Base-by-base conservation (phyloP, 495 filamentous ascomycete genomes). In the Tuber aestivum region DNA sequence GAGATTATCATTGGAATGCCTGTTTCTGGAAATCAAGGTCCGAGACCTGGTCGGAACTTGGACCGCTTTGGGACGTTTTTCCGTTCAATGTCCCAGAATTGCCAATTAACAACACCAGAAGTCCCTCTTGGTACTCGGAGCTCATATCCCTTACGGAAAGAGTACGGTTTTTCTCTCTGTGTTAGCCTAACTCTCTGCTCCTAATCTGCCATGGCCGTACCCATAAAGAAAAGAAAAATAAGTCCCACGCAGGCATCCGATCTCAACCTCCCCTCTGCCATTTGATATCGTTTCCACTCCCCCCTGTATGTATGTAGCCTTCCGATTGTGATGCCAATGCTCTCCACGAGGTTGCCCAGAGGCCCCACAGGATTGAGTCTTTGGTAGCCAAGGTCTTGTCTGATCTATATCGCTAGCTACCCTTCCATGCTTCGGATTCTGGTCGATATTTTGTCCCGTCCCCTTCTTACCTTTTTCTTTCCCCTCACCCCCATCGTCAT, bases 111-210 rank as follows among this genome's bases (percentile, higher is more conserved):
- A 70, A 75, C 71, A 77, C n/a, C 20, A 50, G 42, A 37, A 38
- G 1, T 65, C 70, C 41, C 69, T 70, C 77, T 79, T 79, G 76
- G 72, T 79, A 27, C 77, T 75, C 78, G 78, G 78, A 70, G 72
- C 75, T 79, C 72, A 68, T 70, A 50, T 79, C 78, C 73, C 72
- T 79, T 79, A 79, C 72, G 78, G 78, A 79, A 77, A 35, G 56
- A 77, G 70, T 69, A 40, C 70, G 74, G 50, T 78, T 78, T 77
- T 32, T 32, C n/a, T 32, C 12, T 35, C 56, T 65, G 27, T 65
- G 56, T 65, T 65, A 35, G 56, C 27, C 56, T 65, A 35, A 65
- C 56, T 65, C 12, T 27, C 50, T 56, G n/a, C 16, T 65, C 56
- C 56, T 35, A 18, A 18, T 65, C 56, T 65, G 56, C 56, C 27